phyloP scores from a whole-genome alignment of 2,329 filamentous ascomycete genomes.

The Fusarium transvaalense region DNA sequence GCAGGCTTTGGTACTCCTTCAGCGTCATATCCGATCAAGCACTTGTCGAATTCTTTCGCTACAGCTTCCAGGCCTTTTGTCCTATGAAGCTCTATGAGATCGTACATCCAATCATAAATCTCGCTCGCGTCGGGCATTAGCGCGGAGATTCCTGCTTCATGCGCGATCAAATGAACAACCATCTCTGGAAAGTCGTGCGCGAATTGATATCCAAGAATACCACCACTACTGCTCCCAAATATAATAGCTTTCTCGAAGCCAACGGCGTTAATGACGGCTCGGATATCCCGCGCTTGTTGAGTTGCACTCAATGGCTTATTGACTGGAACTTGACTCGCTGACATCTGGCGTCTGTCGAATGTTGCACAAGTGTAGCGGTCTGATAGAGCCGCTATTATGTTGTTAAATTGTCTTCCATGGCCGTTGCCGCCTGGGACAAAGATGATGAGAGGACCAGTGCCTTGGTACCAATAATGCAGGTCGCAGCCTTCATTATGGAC shows the following conservation, averaged over 20 bases:
- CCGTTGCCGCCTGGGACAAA: slow-evolving; percentile 18
- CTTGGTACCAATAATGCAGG: slow-evolving; percentile 26
- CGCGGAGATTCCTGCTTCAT: slow-evolving; percentile 2
- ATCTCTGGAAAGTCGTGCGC: slow-evolving; percentile 22
- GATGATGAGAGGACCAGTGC: neutral
- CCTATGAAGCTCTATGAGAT: neutral
- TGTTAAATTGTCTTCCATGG: slow-evolving; percentile 15
- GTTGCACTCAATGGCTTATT: neutral
- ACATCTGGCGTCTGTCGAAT: slow-evolving; percentile 21
- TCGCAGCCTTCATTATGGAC: slow-evolving; percentile 11
- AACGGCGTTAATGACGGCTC: neutral
- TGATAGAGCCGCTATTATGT: slow-evolving; percentile 1
- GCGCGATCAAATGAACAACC: neutral
- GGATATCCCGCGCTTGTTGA: slow-evolving; percentile 16
- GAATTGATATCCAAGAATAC: slow-evolving; percentile 9
- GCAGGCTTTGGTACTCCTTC: neutral
- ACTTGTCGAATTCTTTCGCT: neutral
- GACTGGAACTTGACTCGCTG: slow-evolving; percentile 13
- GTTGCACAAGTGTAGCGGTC: slow-evolving; percentile 1
- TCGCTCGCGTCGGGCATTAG: neutral
- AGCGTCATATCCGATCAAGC: neutral
- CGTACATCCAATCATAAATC: slow-evolving; percentile 16
- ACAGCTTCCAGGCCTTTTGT: neutral
- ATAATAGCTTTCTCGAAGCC: neutral
- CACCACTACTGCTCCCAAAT: slow-evolving; percentile 5